Evolutionary conservation across 139 green algal species (phyloP), one percentile per base, ranked within the genome.

Genomic region (Penium margaritaceum): DNA sequence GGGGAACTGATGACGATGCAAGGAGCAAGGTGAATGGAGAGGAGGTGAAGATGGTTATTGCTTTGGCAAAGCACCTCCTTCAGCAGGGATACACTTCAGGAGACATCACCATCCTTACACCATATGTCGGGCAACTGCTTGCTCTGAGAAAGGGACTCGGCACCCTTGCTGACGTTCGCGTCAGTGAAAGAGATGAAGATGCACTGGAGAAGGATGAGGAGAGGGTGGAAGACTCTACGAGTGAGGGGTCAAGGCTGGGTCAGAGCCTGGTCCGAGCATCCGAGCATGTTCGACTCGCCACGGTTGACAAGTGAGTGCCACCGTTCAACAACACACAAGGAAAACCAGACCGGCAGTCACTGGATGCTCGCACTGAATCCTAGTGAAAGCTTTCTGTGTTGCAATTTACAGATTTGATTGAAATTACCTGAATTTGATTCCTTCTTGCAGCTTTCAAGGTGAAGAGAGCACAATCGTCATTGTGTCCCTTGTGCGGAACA

Each of bases 261-360:
- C 6, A 34, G 36, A 38, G 27, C 2, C 29, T 3, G 33, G 6
- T 29, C 27, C 21, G 33, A 21, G 15, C 2, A 12, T 14, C 14
- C 24, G n/a, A 5, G 32, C 14, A 9, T 3, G 76, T 91, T 17
- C 69, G 87, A 6, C 60, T 90, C 1, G 87, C 88, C 43, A 90
- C 88, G 14, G 84, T 93, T 62, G 88, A 91, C 81, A 91, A 91
- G 74, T 93, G 85, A 65, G 61, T 19, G n/a, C n/a, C n/a, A n/a
- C n/a, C n/a, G n/a, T n/a, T n/a, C n/a, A n/a, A n/a, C n/a, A n/a
- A n/a, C n/a, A n/a, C n/a, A n/a, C n/a, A n/a, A n/a, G n/a, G n/a
- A n/a, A n/a, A n/a, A n/a, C n/a, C n/a, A n/a, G n/a, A n/a, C n/a
- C n/a, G n/a, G n/a, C n/a, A n/a, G n/a, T n/a, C n/a, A n/a, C n/a